Evolutionary conservation across 306 rosid species (phyloP), one percentile per base, ranked within the genome.

Genomic region (Prunus armeniaca): DNA sequence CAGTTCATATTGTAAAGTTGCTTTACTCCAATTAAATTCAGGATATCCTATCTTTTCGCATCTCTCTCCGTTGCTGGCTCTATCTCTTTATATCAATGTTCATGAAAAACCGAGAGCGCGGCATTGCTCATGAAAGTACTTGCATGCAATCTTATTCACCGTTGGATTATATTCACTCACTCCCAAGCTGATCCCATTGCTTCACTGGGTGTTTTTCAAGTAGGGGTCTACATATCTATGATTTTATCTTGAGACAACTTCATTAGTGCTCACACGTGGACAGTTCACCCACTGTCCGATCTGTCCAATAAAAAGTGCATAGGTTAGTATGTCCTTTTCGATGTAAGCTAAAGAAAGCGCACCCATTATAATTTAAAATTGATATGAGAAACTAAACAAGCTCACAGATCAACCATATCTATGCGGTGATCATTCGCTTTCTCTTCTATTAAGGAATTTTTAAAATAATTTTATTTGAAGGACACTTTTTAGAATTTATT

Each of bases 311-410:
- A 9, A 38, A 24, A 24, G 2, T 9, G 55, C 25, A 43, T 58
- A 10, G 41, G 76, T 61, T 73, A 61, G 69, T n/a, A 46, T 73
- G 69, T 73, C 77, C 12, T 73, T 73, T 61, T 61, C 78, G 22
- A 74, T n/a, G n/a, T 12, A 60, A 14, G 34, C 30, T 12, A 2
- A 30, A 72, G 54, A 72, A 18, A 41, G 7, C 45, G 56, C 77
- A 57, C 12, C 8, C 17, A 3, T 58, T 43, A 17, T n/a, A 9
- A 25, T 14, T 27, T 14, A 9, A n/a, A 18, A 11, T 66, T 41
- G 8, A 22, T 67, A 15, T 45, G 38, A 22, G 71, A 45, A 17
- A 14, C 11, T 19, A 5, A 5, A 32, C 43, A 15, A 49, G 11
- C 72, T n/a, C 41, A 22, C 8, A 30, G 12, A 19, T 52, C 74